Percentiles rank a stretch among this genome's conserved stretches.
Conservation (phyloP, 1,284 basidiomycete species). For the Austroboletus niveus region DNA sequence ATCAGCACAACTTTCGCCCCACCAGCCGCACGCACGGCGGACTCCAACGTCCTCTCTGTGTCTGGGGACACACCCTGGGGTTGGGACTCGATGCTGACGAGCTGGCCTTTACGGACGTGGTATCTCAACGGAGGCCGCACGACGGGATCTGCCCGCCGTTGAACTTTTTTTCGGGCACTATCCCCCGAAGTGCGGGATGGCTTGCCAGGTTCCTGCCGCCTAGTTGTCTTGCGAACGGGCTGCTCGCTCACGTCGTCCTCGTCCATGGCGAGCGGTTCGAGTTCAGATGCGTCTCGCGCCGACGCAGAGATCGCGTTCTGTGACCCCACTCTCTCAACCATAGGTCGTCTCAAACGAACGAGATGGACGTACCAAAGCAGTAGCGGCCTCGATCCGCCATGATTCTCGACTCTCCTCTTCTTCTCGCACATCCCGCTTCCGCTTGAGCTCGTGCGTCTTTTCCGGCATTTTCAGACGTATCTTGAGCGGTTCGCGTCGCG, state of each 20-base stretch:
- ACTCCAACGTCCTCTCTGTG: too few relatives aligned
- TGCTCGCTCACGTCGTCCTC: too few relatives aligned
- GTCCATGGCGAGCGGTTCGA: too few relatives aligned
- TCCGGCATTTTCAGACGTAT: conserved; percentile 8
- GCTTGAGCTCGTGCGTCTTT: conserved; percentile 10
- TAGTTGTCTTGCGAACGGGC: too few relatives aligned
- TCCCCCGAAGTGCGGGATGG: neutral
- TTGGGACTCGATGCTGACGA: conserved; percentile 10
- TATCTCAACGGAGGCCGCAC: conserved; percentile 1
- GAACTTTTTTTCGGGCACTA: neutral
- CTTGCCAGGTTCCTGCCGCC: too few relatives aligned
- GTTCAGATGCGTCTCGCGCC: too few relatives aligned
- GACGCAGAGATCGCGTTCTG: too few relatives aligned
- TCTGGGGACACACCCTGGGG: too few relatives aligned
- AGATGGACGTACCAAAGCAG: too few relatives aligned
- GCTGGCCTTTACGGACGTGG: conserved; percentile 18
- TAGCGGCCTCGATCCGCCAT: neutral
- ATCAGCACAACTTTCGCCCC: neutral
- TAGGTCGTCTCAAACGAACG: too few relatives aligned
- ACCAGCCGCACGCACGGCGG: neutral
- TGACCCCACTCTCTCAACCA: too few relatives aligned
- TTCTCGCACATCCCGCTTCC: conserved; percentile 14
- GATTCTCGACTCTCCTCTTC: neutral
- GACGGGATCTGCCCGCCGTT: too few relatives aligned
- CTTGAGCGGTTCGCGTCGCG: conserved; percentile 12